Conservation (phyloP, 495 filamentous ascomycete genomes). For the Articulospora tetracladia region DNA sequence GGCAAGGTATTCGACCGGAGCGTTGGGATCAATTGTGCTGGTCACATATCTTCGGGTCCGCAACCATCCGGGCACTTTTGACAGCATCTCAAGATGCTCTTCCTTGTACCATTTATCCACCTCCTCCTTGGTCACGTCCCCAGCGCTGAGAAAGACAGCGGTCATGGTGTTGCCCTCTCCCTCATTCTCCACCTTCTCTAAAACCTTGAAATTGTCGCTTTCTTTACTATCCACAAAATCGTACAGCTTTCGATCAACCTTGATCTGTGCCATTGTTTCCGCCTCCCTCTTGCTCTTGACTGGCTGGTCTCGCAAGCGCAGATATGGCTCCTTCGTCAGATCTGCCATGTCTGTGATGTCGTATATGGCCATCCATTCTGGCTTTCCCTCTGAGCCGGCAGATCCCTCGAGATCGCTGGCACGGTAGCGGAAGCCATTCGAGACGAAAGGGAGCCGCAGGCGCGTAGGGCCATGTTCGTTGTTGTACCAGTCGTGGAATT, state of each 20-base stretch:
- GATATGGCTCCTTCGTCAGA: slow-evolving; percentile 63
- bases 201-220: slow-evolving; percentile 45
- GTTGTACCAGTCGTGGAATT: slow-evolving; percentile 91
- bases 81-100: slow-evolving; percentile 68
- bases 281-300: slow-evolving; percentile 71
- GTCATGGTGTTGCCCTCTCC: slow-evolving; percentile 59
- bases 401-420: slow-evolving; percentile 47
- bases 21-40: slow-evolving; percentile 46
- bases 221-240: slow-evolving; percentile 55
- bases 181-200: slow-evolving; percentile 58
- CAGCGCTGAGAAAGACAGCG: slow-evolving; percentile 53
- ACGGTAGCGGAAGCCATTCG: slow-evolving; percentile 74
- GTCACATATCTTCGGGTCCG: slow-evolving; percentile 63
- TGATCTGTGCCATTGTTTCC: slow-evolving; percentile 71
- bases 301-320: slow-evolving; percentile 54
- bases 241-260: slow-evolving; percentile 64
- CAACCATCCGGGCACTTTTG: slow-evolving; percentile 72
- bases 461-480: slow-evolving; percentile 80
- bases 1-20: slow-evolving; percentile 52
- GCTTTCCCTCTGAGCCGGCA: slow-evolving; percentile 31
- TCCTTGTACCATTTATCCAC: slow-evolving; percentile 65
- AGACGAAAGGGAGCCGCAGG: slow-evolving; percentile 66
- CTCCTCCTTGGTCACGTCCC: slow-evolving; percentile 48
- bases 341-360: slow-evolving; percentile 71
- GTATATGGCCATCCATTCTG: slow-evolving; percentile 74